phyloP scores from a whole-genome alignment of 805 yeast genomes.

The Wickerhamomyces bovis region DNA sequence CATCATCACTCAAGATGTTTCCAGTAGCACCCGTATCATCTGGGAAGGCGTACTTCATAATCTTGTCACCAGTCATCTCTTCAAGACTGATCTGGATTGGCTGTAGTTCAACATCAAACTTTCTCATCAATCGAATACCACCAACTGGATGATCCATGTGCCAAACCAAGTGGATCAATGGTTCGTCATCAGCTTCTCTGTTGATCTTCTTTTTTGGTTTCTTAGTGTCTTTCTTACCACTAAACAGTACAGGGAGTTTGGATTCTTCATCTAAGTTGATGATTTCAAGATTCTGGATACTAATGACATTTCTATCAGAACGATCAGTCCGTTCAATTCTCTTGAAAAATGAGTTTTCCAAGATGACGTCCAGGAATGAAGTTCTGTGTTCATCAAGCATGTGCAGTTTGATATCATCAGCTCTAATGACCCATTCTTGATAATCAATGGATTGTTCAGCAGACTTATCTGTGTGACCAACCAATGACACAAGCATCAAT shows the following conservation, averaged over 20 bases:
- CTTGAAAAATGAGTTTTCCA: constrained; percentile 55
- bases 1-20: background rate
- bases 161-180: constrained; percentile 54
- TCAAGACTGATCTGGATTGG: constrained; percentile 75
- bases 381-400: constrained; percentile 51
- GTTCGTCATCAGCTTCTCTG: constrained; percentile 18
- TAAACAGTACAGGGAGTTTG: constrained; percentile 63
- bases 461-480: constrained; percentile 25
- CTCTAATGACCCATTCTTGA: constrained; percentile 55
- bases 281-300: constrained; percentile 59
- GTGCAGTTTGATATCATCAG: constrained; percentile 69
- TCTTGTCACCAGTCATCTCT: constrained; percentile 54
- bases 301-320: constrained; percentile 55
- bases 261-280: constrained; percentile 55
- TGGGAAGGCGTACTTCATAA: constrained; percentile 72
- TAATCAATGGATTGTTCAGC: constrained; percentile 28
- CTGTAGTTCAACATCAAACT: constrained; percentile 50
- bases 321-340: constrained; percentile 62
- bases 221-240: constrained; percentile 31
- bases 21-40: constrained; percentile 17
- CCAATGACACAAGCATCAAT: constrained; percentile 37
- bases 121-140: constrained; percentile 76
- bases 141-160: constrained; percentile 81
- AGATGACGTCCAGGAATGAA: constrained; percentile 66
- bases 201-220: constrained; percentile 9